phyloP scores from a whole-genome alignment of 1,284 basidiomycete species.

The Cutaneotrichosporon mucoides region DNA sequence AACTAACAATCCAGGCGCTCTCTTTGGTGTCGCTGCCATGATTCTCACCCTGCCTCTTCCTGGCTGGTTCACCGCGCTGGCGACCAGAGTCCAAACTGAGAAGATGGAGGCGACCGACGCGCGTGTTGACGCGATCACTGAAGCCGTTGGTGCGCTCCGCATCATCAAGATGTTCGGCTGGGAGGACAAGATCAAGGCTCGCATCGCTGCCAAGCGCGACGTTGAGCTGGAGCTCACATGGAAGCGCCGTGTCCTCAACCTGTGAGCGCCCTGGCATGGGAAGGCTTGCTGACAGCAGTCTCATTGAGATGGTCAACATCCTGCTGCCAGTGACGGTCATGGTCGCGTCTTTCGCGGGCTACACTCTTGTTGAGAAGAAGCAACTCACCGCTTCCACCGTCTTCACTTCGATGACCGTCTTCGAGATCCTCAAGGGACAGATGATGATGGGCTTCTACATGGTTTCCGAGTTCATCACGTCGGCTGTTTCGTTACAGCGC shows the following conservation, averaged over 20 bases:
- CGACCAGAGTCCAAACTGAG: slow-evolving; percentile 35
- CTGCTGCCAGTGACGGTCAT: slow-evolving; percentile 64
- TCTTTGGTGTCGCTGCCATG: slow-evolving; percentile 58
- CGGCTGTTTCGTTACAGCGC: slow-evolving; percentile 55
- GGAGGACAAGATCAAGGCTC: slow-evolving; percentile 57
- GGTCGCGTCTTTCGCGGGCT: slow-evolving; percentile 62
- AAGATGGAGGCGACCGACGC: slow-evolving; percentile 53
- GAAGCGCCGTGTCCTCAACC: slow-evolving; percentile 37
- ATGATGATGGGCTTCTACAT: slow-evolving; percentile 35
- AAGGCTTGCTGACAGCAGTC: slow-evolving; percentile 1
- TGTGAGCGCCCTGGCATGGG: slow-evolving; percentile 24
- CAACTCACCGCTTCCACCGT: slow-evolving; percentile 50
- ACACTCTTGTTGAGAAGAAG: slow-evolving; percentile 53
- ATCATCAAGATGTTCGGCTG: slow-evolving; percentile 70
- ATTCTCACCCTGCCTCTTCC: slow-evolving; percentile 56
- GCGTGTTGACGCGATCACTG: slow-evolving; percentile 55
- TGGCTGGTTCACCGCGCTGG: slow-evolving; percentile 42
- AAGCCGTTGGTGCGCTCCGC: slow-evolving; percentile 46
- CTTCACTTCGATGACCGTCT: slow-evolving; percentile 48
- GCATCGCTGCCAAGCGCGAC: slow-evolving; percentile 56
- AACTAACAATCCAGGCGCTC: slow-evolving; percentile 45
- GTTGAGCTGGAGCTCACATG: slow-evolving; percentile 55
- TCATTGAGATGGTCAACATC: slow-evolving; percentile 51
- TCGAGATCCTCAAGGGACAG: slow-evolving; percentile 44
- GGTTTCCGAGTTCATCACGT: slow-evolving; percentile 39